These are phyloP conservation scores for Penicillium sp. DNA, from an alignment of 2,329 filamentous ascomycete genomes.

Conservation along the genomic window DNA sequence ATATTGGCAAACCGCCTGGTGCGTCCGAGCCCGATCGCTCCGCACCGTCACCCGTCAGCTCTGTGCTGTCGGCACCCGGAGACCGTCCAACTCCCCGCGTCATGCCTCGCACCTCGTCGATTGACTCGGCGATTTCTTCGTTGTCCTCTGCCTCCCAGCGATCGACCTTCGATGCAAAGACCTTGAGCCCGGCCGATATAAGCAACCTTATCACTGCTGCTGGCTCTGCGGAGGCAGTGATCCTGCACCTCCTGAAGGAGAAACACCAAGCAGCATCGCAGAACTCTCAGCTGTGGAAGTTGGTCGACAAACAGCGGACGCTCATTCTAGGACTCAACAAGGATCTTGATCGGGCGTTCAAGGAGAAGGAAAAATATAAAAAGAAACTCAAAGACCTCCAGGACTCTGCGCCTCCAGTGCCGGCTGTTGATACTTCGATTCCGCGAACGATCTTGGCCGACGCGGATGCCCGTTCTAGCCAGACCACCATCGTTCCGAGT, in stretches of 20 bases:
- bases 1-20: constrained; percentile 37
- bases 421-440: constrained; percentile 26
- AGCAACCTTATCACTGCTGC: constrained; percentile 79
- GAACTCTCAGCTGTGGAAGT: constrained; percentile 89
- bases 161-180: constrained; percentile 61
- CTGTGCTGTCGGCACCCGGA: constrained; percentile 38
- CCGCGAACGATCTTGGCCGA: constrained; percentile 14
- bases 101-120: constrained; percentile 78
- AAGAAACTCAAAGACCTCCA: constrained; percentile 83
- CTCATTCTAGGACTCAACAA: constrained; percentile 95
- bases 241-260: constrained; percentile 86
- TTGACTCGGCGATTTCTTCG: constrained; percentile 89
- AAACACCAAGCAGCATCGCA: constrained; percentile 88
- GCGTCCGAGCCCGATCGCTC: constrained; percentile 36
- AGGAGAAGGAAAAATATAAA: constrained; percentile 93
- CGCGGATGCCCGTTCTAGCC: constrained; percentile 3
- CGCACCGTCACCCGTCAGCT: constrained; percentile 40
- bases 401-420: constrained; percentile 52
- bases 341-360: constrained; percentile 86
- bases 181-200: constrained; percentile 74
- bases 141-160: constrained; percentile 68
- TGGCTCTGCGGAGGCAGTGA: constrained; percentile 86
- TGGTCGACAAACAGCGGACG: constrained; percentile 93
- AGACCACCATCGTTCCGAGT: not conserved
- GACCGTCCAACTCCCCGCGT: constrained; percentile 42